Conservation (phyloP, 129 eudicot genomes). For the Pulicaria dysenterica region DNA sequence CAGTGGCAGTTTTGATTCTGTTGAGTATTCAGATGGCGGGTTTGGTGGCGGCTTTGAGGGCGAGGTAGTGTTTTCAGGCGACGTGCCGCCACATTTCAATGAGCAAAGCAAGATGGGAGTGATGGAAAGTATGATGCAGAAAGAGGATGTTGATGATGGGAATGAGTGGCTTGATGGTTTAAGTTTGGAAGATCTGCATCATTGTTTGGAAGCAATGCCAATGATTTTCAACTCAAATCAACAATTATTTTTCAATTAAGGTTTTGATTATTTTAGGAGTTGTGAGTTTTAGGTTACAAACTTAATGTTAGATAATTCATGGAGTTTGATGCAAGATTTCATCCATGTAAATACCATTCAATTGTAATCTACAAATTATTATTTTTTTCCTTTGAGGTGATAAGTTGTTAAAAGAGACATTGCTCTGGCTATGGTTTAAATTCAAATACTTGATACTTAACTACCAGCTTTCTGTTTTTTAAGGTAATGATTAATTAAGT, state of each 20-base stretch:
- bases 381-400: too few relatives aligned
- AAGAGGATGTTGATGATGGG: slow-evolving; percentile 14
- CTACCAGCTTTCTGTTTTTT: too few relatives aligned
- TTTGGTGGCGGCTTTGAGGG: slow-evolving; percentile 29
- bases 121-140: slow-evolving; percentile 3
- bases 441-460: too few relatives aligned
- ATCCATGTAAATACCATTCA: slow-evolving; percentile 15
- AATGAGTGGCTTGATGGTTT: slow-evolving; percentile 36
- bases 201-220: slow-evolving; percentile 31
- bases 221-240: slow-evolving; percentile 12
- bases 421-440: too few relatives aligned
- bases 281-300: background rate
- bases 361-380: background rate
- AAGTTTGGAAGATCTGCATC: slow-evolving; percentile 37
- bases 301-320: background rate
- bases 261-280: slow-evolving; percentile 10
- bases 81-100: background rate
- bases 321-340: background rate
- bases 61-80: background rate
- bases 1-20: slow-evolving; percentile 28
- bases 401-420: too few relatives aligned
- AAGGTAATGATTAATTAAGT: too few relatives aligned
- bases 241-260: slow-evolving; percentile 19
- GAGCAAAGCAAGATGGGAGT: slow-evolving; percentile 11
- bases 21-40: slow-evolving; percentile 33